Conservation (phyloP, 2,329 filamentous ascomycete genomes). For the Neofusicoccum sp. region DNA sequence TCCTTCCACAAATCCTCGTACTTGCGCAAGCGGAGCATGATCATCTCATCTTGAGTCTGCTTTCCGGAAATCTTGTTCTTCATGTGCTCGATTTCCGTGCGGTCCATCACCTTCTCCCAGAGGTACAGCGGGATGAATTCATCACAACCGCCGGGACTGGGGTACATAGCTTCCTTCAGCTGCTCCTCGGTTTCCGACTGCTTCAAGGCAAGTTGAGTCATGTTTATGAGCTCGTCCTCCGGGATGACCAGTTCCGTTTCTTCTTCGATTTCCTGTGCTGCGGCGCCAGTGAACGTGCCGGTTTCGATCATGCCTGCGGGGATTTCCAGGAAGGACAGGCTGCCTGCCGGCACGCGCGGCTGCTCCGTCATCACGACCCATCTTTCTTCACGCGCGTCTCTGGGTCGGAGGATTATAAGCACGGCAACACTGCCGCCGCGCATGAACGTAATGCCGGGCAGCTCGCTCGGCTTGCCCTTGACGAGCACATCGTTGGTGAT, state of each 20-base stretch:
- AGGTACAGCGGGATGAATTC: constrained; percentile 57
- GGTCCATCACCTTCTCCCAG: constrained; percentile 50
- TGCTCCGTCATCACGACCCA: constrained; percentile 54
- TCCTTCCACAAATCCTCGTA: constrained; percentile 52
- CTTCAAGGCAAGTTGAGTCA: constrained; percentile 50
- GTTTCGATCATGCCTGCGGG: constrained; percentile 57
- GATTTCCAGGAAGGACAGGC: constrained; percentile 51
- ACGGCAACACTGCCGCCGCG: constrained; percentile 56
- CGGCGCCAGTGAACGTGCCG: constrained; percentile 51
- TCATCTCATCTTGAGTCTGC: constrained; percentile 53
- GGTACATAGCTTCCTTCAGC: constrained; percentile 50
- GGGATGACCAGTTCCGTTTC: constrained; percentile 53
- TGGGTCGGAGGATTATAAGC: constrained; percentile 53
- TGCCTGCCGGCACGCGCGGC: constrained; percentile 53
- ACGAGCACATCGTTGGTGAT: constrained; percentile 35
- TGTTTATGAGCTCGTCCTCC: constrained; percentile 48
- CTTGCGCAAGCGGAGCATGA: constrained; percentile 50
- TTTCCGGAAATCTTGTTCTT: constrained; percentile 53
- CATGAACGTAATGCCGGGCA: constrained; percentile 54
- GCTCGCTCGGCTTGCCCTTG: constrained; percentile 45
- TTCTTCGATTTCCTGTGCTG: constrained; percentile 53
- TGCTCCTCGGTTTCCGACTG: constrained; percentile 23
- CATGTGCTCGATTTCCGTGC: constrained; percentile 42
- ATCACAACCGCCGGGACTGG: constrained; percentile 53
- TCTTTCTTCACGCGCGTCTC: constrained; percentile 49